Base-by-base conservation (phyloP, 352 stramenopile genomes). In the Globisporangium takayamanum region DNA sequence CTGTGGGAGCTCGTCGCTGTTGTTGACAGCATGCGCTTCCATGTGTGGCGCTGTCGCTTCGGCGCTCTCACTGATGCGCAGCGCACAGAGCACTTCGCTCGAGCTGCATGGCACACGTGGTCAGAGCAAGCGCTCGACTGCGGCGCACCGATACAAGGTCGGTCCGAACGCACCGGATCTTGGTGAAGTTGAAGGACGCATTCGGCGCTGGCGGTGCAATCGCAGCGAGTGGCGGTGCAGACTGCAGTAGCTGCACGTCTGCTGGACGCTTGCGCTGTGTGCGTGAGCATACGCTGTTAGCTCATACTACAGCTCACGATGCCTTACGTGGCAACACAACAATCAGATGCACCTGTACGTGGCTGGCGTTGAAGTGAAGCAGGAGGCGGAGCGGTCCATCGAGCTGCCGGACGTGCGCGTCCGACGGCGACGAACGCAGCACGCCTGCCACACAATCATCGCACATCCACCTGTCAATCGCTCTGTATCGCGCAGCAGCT, bases 121-220 rank as follows among this genome's bases (percentile, higher is more conserved):
- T 36, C 8, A 50, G 45, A 5, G 26, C 4, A 10, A n/a, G 20
- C 5, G 11, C 22, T 30, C 25, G 4, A 51, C n/a, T 51, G 25
- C n/a, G 0, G 7, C n/a, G 25, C n/a, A 51, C 25, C 53, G 25
- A 4, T n/a, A 55, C 36, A 25, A 22, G 25, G 25, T 10, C n/a
- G 39, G 42, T 15, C 30, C 11, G 28, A 16, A 45, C 67, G 20
- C 57, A 89, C 81, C 69, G 82, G 55, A 71, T 73, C 20, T 80
- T 75, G 15, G 72, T 87, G 55, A 92, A 92, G 63, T 89, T 73
- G 55, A 89, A 92, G 22, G 22, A 22, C 0, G 22, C 22, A 22
- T 22, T 22, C 22, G 22, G 22, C 22, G 22, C 22, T 8, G 55
- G 55, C 5, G 48, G 22, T 50, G 22, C 0, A n/a, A 57, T 56